A percentile compares a stretch with the other conserved stretches of the same genome.
Evolutionary conservation across 495 filamentous ascomycete genomes (phyloP).

Genomic region (Friedmanniomyces simplex): DNA sequence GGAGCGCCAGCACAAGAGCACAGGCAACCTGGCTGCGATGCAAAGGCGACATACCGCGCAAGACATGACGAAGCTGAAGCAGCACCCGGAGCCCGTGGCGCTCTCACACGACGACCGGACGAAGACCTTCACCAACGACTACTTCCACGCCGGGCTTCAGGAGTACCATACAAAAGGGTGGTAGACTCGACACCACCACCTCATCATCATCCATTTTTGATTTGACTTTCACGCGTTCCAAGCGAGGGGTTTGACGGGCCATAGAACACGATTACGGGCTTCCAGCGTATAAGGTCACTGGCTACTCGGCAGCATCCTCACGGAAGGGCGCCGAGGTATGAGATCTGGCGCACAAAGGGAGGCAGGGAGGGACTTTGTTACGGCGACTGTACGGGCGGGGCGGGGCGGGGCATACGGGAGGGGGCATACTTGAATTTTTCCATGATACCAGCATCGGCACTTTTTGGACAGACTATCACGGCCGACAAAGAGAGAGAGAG

Average conservation of each 20-base stretch:
- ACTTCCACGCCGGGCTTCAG: slow-evolving; percentile 52
- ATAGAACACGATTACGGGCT: no score
- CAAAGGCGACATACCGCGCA: slow-evolving; percentile 89
- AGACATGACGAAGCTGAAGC: slow-evolving; percentile 71
- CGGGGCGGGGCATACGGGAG: not conserved
- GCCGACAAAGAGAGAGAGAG: no score
- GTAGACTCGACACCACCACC: slow-evolving; percentile 57
- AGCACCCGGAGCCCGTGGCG: slow-evolving; percentile 46
- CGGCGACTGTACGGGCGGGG: no score
- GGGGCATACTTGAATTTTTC: not conserved
- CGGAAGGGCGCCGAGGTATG: no score
- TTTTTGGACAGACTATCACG: no score
- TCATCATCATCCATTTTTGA: slow-evolving; percentile 80
- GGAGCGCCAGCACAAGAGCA: slow-evolving; percentile 83
- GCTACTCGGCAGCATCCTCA: no score
- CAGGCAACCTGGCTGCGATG: slow-evolving; percentile 52
- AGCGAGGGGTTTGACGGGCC: no score
- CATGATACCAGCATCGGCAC: not conserved
- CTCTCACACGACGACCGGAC: slow-evolving; percentile 36
- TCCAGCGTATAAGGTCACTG: no score
- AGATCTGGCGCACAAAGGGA: no score
- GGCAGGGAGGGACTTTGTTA: no score
- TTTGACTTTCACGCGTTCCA: no score
- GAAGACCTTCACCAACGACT: slow-evolving; percentile 56
- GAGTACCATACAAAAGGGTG: slow-evolving; percentile 64